phyloP scores from a whole-genome alignment of 768 basidiomycete species.

The Coprinopsis sp. region DNA sequence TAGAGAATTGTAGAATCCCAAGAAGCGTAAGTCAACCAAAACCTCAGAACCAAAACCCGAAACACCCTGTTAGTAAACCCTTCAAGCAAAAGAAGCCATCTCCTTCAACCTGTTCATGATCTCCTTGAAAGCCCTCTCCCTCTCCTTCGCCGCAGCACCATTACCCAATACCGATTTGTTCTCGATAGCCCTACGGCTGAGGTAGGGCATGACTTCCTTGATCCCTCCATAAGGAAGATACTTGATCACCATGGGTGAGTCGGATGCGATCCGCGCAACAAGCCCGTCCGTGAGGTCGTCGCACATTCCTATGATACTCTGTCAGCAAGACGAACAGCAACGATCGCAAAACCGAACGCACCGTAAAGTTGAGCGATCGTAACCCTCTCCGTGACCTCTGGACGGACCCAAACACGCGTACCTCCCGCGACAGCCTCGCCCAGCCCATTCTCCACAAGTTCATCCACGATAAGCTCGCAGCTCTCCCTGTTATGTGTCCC shows the following conservation, averaged over 20 bases:
- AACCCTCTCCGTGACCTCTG: conserved; percentile 60
- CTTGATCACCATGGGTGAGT: conserved; percentile 76
- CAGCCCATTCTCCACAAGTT: conserved; percentile 54
- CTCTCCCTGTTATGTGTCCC: conserved; percentile 85
- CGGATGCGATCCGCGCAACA: conserved; percentile 45
- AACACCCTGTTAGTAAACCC: neutral
- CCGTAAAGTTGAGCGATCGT: conserved; percentile 83
- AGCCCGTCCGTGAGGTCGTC: conserved; percentile 75
- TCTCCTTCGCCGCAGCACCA: conserved; percentile 62
- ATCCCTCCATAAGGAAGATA: conserved; percentile 76
- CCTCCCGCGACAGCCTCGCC: conserved; percentile 29
- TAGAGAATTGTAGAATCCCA: too few species aligned
- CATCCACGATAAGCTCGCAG: conserved; percentile 54
- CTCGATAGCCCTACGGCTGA: conserved; percentile 84
- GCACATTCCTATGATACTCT: conserved; percentile 62
- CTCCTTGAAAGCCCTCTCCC: conserved; percentile 48
- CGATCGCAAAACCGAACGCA: conserved; percentile 25
- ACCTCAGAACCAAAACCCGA: too few species aligned
- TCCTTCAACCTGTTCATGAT: conserved; percentile 40
- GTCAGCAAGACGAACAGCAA: neutral
- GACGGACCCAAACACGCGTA: conserved; percentile 30
- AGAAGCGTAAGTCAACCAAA: too few species aligned
- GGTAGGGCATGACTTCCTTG: conserved; percentile 83
- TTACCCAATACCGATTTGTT: conserved; percentile 84
- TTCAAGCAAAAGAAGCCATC: neutral